phyloP scores from a whole-genome alignment of 2,329 filamentous ascomycete species.

The Talaromyces sp. region DNA sequence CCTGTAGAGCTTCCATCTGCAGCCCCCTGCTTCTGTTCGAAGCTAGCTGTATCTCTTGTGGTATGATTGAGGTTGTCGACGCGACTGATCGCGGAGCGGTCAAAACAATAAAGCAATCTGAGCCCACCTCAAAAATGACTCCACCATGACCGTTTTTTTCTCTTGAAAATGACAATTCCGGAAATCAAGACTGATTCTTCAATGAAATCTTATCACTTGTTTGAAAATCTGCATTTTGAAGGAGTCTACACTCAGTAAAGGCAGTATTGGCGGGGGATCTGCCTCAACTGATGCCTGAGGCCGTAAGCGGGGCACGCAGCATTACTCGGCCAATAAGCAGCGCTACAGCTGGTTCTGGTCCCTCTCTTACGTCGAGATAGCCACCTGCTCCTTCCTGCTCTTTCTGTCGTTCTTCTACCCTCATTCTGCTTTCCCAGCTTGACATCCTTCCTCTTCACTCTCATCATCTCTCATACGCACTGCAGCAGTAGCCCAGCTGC shows the following conservation, averaged over 20 bases:
- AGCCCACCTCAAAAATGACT: neutral
- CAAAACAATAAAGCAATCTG: constrained; percentile 1
- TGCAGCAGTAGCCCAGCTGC: neutral
- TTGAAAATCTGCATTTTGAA: neutral
- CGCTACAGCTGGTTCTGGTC: constrained; percentile 8
- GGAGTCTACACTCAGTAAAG: neutral
- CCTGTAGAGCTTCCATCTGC: neutral
- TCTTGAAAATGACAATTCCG: neutral
- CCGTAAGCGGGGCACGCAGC: constrained; percentile 15
- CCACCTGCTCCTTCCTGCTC: constrained; percentile 4
- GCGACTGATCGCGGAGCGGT: constrained; percentile 11
- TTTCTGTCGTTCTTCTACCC: neutral
- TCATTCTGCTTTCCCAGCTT: neutral
- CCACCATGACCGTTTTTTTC: neutral
- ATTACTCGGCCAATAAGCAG: constrained; percentile 2
- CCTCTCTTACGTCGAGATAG: constrained; percentile 19
- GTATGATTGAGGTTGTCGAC: constrained; percentile 2
- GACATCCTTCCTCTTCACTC: neutral
- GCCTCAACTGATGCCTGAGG: constrained; percentile 16
- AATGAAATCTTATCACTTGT: neutral
- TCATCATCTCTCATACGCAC: neutral
- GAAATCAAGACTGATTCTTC: neutral
- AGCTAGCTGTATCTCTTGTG: neutral
- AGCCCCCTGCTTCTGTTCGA: neutral
- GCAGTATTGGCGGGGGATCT: constrained; percentile 2